Base-by-base conservation (phyloP, 768 basidiomycete species). In the Mycena capillaripes region DNA sequence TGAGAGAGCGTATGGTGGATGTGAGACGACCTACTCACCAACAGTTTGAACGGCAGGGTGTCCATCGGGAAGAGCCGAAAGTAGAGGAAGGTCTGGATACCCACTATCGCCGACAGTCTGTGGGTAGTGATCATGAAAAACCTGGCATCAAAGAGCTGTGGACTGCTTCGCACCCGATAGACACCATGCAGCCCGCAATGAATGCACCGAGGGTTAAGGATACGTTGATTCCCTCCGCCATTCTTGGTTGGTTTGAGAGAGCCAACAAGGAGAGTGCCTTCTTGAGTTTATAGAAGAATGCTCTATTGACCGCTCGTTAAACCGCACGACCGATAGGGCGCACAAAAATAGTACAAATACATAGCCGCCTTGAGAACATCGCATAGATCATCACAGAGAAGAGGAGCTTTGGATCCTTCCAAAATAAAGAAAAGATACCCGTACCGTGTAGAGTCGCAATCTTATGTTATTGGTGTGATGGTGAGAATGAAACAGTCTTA, bases 61-160 rank as follows among this genome's bases (percentile, higher is more conserved):
- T 72, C 70, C 19, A 7, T n/a, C 8, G 71, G 66, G 30, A 71
- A 72, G 23, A 68, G 61, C 11, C 62, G 63, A 30, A 70, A 70
- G 63, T 69, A 69, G 4, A 59, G 46, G 57, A 65, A 72, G 0
- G 66, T 64, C 56, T 72, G 71, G 42, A 72, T 68, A 17, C 70
- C 70, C 7, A 67, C 23, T 42, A 72, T 60, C 11, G 65, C 70
- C 1, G 70, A 66, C 17, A 66, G 50, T 30, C 64, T 53, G 27
- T 29, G 29, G n/a, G n/a, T n/a, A 12, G 16, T 5, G 2, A 53
- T 53, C 27, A 53, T 27, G 52, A 16, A n/a, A n/a, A n/a, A n/a
- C 52, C 9, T 53, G 2, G 52, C 11, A 27, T 27, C 12, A 19
- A 12, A 53, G 52, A 53, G 9, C 2, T 30, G 7, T 9, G 30